A percentile compares a stretch with the other conserved stretches of the same genome.
Evolutionary conservation across 2,329 filamentous ascomycete genomes (phyloP).

Genomic region (Botrytis galanthina): DNA sequence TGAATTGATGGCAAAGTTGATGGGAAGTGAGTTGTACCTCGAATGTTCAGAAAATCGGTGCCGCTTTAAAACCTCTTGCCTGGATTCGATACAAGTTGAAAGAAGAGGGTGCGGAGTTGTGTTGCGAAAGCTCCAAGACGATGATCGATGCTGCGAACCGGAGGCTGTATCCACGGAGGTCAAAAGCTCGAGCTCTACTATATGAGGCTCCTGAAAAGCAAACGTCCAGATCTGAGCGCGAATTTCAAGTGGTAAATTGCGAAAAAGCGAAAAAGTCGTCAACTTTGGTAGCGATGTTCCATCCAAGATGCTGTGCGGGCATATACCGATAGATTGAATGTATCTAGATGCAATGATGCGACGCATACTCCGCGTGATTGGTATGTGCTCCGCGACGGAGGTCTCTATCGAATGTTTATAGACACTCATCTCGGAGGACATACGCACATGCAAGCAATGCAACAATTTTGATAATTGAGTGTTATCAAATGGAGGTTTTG

Average conservation of each 20-base stretch:
- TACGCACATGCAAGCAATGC: not conserved
- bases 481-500: not conserved
- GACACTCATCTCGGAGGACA: not conserved
- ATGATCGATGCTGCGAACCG: not conserved
- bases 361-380: constrained; percentile 1
- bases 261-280: not conserved
- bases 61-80: not conserved
- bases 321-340: not conserved
- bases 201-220: not conserved
- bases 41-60: not conserved
- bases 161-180: not conserved
- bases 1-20: not conserved
- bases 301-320: not conserved
- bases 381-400: not conserved
- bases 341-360: not conserved
- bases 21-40: not conserved
- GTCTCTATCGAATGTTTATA: not conserved
- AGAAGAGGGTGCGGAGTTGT: constrained; percentile 5
- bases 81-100: constrained; percentile 2
- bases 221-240: constrained; percentile 1
- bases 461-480: not conserved
- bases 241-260: constrained; percentile 11
- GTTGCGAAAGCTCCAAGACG: not conserved
- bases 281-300: not conserved
- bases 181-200: not conserved